A percentile compares a stretch with the other conserved stretches of the same genome.
These are phyloP conservation scores for Podila minutissima DNA, from an alignment of 192 early-diverging fungal genomes.

Conservation along the genomic window DNA sequence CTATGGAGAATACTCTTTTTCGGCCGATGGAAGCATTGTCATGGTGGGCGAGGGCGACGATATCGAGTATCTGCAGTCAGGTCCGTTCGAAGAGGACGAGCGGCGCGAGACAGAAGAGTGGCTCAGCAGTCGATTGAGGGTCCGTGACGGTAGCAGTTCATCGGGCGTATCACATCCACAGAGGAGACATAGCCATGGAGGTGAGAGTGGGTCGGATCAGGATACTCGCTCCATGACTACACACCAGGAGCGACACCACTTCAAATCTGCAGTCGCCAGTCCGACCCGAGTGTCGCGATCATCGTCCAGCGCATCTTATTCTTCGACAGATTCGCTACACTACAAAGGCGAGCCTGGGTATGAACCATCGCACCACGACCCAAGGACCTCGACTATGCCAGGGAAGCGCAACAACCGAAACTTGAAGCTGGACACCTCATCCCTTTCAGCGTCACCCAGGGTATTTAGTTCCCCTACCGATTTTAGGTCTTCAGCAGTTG, in stretches of 20 bases:
- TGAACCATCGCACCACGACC: no score
- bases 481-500: neutral
- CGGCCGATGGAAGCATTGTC: slow-evolving; percentile 33
- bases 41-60: slow-evolving; percentile 51
- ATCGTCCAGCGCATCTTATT: slow-evolving; percentile 12
- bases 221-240: neutral
- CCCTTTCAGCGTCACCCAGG: neutral
- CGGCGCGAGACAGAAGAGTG: slow-evolving; percentile 26
- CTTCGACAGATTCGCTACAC: slow-evolving; percentile 14
- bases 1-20: slow-evolving; percentile 33
- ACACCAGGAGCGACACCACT: neutral
- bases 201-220: slow-evolving; percentile 2
- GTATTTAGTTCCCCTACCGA: neutral
- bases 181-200: neutral
- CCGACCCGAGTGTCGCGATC: slow-evolving; percentile 20
- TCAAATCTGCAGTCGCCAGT: slow-evolving; percentile 21
- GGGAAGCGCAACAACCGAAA: slow-evolving; percentile 11
- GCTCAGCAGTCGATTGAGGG: slow-evolving; percentile 1
- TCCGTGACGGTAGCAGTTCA: neutral
- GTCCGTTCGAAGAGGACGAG: slow-evolving; percentile 14
- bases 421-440: slow-evolving; percentile 16
- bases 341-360: no score
- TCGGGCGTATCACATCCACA: no score
- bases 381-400: no score
- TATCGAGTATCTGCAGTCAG: slow-evolving; percentile 28